Conservation (phyloP, 2,329 filamentous ascomycete species). For the Xylariaceae sp. region DNA sequence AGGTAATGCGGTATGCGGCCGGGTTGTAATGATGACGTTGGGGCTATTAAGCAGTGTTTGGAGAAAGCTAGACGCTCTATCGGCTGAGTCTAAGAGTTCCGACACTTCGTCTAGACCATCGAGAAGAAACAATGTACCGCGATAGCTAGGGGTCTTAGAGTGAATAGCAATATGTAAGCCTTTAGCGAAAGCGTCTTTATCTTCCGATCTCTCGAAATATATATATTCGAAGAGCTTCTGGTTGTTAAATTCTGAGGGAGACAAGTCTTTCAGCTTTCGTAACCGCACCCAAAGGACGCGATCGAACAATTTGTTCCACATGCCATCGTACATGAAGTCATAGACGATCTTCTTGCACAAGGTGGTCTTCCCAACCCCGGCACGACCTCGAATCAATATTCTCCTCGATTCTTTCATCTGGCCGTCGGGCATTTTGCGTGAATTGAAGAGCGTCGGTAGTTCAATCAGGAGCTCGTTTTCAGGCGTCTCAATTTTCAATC, state of each 20-base stretch:
- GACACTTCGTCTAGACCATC: conserved; percentile 53
- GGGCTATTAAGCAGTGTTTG: too few species aligned
- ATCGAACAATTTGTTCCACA: not conserved
- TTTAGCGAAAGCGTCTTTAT: too few species aligned
- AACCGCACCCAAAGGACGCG: conserved; percentile 16
- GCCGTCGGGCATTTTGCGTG: not conserved
- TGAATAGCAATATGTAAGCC: too few species aligned
- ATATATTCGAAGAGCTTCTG: too few species aligned
- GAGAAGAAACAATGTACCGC: too few species aligned
- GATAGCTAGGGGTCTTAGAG: too few species aligned
- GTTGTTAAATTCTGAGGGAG: too few species aligned
- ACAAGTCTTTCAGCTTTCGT: conserved; percentile 1
- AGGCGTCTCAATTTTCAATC: not conserved
- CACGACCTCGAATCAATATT: conserved; percentile 9
- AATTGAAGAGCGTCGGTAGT: not conserved
- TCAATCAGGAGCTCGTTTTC: not conserved
- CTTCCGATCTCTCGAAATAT: too few species aligned
- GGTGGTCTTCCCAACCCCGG: conserved; percentile 6
- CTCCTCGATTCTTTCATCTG: not conserved
- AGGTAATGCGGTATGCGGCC: conserved; percentile 38
- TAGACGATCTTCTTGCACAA: conserved; percentile 16
- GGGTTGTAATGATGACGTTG: conserved; percentile 50
- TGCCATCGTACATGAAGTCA: not conserved
- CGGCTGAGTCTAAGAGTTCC: too few species aligned
- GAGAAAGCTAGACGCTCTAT: too few species aligned